Evolutionary conservation across 1,139 yeast genomes (phyloP).

Genomic region (Nematodospora anomalae): DNA sequence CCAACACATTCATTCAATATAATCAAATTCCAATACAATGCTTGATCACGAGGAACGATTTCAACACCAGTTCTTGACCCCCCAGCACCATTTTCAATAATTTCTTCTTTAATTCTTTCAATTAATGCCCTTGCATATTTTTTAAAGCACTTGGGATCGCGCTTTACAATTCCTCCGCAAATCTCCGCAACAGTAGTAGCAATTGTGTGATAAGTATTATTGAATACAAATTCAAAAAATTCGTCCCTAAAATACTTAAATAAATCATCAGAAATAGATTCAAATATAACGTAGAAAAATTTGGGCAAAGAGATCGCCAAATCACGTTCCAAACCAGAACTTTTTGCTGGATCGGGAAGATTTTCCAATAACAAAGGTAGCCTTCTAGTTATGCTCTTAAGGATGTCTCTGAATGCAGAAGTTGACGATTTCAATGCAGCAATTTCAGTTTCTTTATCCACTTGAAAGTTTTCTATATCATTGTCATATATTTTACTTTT

Average conservation of each 20-base stretch:
- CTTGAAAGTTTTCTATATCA: conserved; percentile 18
- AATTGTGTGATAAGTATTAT: conserved; percentile 62
- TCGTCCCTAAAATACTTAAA: conserved; percentile 54
- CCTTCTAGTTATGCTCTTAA: conserved; percentile 57
- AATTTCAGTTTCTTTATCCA: conserved; percentile 47
- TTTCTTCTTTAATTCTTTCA: conserved; percentile 62
- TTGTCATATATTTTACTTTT: conserved; percentile 33
- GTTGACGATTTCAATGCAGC: conserved; percentile 74
- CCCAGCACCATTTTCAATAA: conserved; percentile 86
- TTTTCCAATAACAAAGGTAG: conserved; percentile 71
- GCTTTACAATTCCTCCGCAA: conserved; percentile 65
- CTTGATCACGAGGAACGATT: conserved; percentile 73
- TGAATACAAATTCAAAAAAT: conserved; percentile 56
- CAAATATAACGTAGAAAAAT: conserved; percentile 64
- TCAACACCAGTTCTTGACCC: conserved; percentile 67
- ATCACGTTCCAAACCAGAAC: conserved; percentile 49
- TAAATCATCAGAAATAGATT: conserved; percentile 66
- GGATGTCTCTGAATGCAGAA: conserved; percentile 63
- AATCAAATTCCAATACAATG: conserved; percentile 70
- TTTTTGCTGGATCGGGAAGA: conserved; percentile 61
- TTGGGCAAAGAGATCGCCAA: conserved; percentile 62
- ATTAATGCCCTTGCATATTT: conserved; percentile 46
- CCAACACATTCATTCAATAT: conserved; percentile 72
- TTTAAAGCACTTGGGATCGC: conserved; percentile 54
- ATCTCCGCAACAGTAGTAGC: conserved; percentile 71